A percentile compares a stretch with the other conserved stretches of the same genome.
Conservation (phyloP, 2,329 filamentous ascomycete species). For the Trichoderma lentiforme region DNA sequence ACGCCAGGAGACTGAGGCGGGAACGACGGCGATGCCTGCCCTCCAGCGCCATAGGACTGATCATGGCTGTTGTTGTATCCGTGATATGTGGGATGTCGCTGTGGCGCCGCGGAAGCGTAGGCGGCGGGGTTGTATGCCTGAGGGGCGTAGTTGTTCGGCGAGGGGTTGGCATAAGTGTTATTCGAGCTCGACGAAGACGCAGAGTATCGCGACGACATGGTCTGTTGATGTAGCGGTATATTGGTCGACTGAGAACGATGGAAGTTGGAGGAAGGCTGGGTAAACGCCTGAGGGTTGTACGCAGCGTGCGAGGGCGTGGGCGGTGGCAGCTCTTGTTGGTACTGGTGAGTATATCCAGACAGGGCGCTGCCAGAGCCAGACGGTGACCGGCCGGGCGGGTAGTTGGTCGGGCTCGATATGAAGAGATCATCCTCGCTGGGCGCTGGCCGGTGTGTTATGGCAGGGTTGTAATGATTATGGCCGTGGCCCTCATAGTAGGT, state of each 20-base stretch:
- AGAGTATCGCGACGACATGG: slow-evolving; percentile 35
- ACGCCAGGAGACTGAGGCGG: slow-evolving; percentile 38
- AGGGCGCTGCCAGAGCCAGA: slow-evolving; percentile 47
- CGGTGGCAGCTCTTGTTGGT: slow-evolving; percentile 45
- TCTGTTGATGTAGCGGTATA: slow-evolving; percentile 46
- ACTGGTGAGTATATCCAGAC: slow-evolving; percentile 52
- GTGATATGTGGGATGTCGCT: slow-evolving; percentile 50
- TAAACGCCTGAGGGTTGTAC: slow-evolving; percentile 72
- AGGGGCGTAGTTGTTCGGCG: slow-evolving; percentile 48
- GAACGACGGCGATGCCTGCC: slow-evolving; percentile 32
- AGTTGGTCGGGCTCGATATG: slow-evolving; percentile 46
- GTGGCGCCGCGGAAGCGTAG: slow-evolving; percentile 50
- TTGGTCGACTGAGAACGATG: slow-evolving; percentile 51
- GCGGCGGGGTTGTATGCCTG: slow-evolving; percentile 58
- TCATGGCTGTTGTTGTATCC: slow-evolving; percentile 44
- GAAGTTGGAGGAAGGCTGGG: slow-evolving; percentile 31
- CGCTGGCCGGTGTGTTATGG: slow-evolving; percentile 22
- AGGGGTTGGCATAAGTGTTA: slow-evolving; percentile 33
- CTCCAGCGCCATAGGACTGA: slow-evolving; percentile 32
- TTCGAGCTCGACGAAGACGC: slow-evolving; percentile 34
- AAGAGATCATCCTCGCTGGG: slow-evolving; percentile 59
- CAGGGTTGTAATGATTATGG: slow-evolving; percentile 21
- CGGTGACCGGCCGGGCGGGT: slow-evolving; percentile 30
- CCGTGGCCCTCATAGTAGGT: slow-evolving; percentile 42
- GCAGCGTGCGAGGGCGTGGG: slow-evolving; percentile 44